phyloP scores from a whole-genome alignment of 2,329 filamentous ascomycete species.

The Alternaria triticina region DNA sequence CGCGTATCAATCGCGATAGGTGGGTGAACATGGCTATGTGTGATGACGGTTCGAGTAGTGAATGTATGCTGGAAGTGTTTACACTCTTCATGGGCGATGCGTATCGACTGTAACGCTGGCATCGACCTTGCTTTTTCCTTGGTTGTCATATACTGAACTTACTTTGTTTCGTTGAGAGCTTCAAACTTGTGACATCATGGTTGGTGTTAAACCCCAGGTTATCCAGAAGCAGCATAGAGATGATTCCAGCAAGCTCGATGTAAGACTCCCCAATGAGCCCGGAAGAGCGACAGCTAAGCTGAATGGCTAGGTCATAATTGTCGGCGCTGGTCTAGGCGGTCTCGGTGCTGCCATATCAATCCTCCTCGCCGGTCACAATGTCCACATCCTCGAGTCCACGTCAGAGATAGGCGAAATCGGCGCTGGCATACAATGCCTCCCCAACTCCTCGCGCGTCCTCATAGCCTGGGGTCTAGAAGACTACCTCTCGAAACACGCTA shows the following conservation, averaged over 20 bases:
- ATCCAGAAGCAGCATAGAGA: constrained; percentile 36
- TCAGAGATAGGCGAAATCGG: constrained; percentile 57
- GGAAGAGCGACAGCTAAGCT: background rate
- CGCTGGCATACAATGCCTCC: constrained; percentile 60
- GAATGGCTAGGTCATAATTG: constrained; percentile 51
- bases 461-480: constrained; percentile 58
- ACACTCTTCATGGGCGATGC: background rate
- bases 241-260: constrained; percentile 33
- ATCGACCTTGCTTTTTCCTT: background rate
- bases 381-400: constrained; percentile 58
- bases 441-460: constrained; percentile 57
- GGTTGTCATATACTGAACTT: background rate
- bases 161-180: background rate
- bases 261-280: constrained; percentile 5
- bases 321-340: constrained; percentile 64
- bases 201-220: constrained; percentile 30
- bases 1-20: constrained; percentile 19
- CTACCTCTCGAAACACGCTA: constrained; percentile 50
- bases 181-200: constrained; percentile 30
- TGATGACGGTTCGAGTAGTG: constrained; percentile 6
- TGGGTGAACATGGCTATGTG: constrained; percentile 31
- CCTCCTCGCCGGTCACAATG: constrained; percentile 55
- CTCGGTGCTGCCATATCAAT: constrained; percentile 59
- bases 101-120: background rate
- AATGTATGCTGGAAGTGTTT: constrained; percentile 6